Conservation (phyloP, 2,329 filamentous ascomycete species). For the Botrytis deweyae region DNA sequence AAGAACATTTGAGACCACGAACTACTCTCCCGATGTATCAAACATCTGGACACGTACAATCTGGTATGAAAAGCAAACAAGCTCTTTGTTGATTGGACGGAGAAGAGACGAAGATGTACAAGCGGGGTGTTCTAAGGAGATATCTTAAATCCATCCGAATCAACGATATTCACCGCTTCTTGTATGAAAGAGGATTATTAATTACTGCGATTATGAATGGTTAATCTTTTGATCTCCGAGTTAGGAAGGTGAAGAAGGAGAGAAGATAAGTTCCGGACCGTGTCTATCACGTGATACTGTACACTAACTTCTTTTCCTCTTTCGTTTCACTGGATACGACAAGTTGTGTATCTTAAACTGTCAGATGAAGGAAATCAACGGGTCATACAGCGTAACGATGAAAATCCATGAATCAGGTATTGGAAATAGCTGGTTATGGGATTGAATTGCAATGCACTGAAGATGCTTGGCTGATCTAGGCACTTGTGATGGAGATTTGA, state of each 20-base stretch:
- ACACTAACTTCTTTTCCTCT: neutral
- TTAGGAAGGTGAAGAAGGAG: neutral
- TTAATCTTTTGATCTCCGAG: neutral
- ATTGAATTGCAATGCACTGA: neutral
- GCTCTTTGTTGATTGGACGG: neutral
- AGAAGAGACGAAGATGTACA: neutral
- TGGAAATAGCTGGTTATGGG: neutral
- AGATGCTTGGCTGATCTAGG: neutral
- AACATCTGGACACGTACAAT: neutral
- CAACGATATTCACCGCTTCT: neutral
- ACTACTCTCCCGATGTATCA: neutral
- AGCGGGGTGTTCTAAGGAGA: neutral
- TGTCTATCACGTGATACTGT: neutral
- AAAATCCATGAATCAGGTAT: neutral
- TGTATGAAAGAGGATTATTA: neutral
- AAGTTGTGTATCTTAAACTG: neutral
- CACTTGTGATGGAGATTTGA: neutral
- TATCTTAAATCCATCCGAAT: slow-evolving; percentile 4
- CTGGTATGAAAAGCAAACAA: neutral
- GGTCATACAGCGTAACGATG: neutral
- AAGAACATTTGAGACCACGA: neutral
- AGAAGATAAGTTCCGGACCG: neutral
- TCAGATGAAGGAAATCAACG: neutral
- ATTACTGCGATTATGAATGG: neutral
- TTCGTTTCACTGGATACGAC: neutral